Conservation (phyloP, 371 early-diverging fungal species). For the Umbelopsis sp. region DNA sequence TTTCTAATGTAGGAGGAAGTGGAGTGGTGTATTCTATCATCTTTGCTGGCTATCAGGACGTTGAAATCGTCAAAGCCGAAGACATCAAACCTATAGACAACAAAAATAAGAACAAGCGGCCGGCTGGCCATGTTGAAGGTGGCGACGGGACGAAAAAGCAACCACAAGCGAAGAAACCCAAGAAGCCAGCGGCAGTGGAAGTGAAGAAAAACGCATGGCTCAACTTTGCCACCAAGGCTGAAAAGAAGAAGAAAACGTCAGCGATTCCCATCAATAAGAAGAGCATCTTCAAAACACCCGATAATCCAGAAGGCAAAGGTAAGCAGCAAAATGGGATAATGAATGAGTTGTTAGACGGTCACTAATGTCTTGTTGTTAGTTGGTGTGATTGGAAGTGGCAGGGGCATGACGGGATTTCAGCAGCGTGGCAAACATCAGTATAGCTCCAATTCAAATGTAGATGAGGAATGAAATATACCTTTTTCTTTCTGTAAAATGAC, state of each 20-base stretch:
- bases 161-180: constrained; percentile 30
- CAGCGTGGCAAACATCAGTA: constrained; percentile 66
- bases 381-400: constrained; percentile 73
- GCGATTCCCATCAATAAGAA: constrained; percentile 61
- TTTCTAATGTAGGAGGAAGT: constrained; percentile 67
- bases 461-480: constrained; percentile 18
- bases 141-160: constrained; percentile 42
- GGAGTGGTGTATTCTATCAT: constrained; percentile 71
- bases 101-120: constrained; percentile 32
- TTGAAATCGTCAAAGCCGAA: constrained; percentile 58
- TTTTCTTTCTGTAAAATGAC: background rate
- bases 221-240: constrained; percentile 66
- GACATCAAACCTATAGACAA: constrained; percentile 58
- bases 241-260: constrained; percentile 42
- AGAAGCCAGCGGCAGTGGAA: constrained; percentile 67
- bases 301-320: constrained; percentile 72
- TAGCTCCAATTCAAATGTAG: constrained; percentile 19
- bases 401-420: constrained; percentile 70
- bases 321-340: constrained; percentile 9
- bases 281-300: constrained; percentile 73
- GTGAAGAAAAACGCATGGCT: constrained; percentile 83
- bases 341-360: background rate
- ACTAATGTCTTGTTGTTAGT: constrained; percentile 37
- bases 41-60: constrained; percentile 70
- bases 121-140: constrained; percentile 35